Conservation (phyloP, 805 yeast genomes). For the Candida fluviatilis region DNA sequence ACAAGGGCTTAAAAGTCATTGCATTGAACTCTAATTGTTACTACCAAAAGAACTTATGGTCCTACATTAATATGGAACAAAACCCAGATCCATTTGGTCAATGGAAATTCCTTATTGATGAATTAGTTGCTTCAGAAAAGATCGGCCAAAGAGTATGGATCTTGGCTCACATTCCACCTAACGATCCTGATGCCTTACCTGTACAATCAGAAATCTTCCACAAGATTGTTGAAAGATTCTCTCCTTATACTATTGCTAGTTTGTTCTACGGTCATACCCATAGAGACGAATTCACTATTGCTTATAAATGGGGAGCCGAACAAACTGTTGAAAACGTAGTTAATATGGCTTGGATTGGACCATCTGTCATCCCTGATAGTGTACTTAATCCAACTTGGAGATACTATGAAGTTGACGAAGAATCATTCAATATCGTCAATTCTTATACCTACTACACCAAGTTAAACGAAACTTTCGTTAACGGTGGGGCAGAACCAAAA, state of each 20-base stretch:
- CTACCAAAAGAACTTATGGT: conserved; percentile 54
- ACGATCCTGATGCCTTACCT: conserved; percentile 55
- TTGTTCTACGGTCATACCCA: conserved; percentile 73
- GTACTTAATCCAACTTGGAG: conserved; percentile 69
- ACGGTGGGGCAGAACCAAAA: conserved; percentile 51
- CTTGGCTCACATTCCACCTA: conserved; percentile 62
- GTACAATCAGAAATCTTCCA: conserved; percentile 52
- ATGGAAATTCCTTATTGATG: conserved; percentile 56
- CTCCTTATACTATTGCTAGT: conserved; percentile 65
- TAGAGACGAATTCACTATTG: conserved; percentile 59
- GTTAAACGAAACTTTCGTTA: conserved; percentile 52
- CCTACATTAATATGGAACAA: conserved; percentile 49
- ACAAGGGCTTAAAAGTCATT: conserved; percentile 54
- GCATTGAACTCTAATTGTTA: conserved; percentile 65
- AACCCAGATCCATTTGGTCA: conserved; percentile 61
- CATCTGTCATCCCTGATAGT: conserved; percentile 59
- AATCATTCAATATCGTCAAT: conserved; percentile 58
- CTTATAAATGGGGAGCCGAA: conserved; percentile 33
- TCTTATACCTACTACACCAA: conserved; percentile 56
- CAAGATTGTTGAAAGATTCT: conserved; percentile 60
- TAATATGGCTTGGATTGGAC: conserved; percentile 61
- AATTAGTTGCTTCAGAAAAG: conserved; percentile 55
- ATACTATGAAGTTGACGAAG: conserved; percentile 61
- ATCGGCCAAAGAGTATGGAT: conserved; percentile 68
- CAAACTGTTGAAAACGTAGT: conserved; percentile 43